These are phyloP conservation scores for Anisodus tanguticus DNA, from an alignment of 257 asterid species.

Conservation along the genomic window DNA sequence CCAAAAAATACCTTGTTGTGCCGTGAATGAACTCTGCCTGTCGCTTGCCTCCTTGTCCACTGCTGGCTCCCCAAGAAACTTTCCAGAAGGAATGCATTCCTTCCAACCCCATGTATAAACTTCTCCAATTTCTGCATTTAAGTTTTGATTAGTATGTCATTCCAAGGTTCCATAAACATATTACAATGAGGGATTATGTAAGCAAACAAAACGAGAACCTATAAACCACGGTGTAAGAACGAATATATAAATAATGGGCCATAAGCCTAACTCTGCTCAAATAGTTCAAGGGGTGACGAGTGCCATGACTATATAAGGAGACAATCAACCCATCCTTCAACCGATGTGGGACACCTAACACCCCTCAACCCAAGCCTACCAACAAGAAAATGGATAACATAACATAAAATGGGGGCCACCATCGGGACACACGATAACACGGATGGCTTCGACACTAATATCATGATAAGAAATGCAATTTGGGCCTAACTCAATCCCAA, in stretches of 20 bases:
- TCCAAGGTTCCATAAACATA: conserved; percentile 8
- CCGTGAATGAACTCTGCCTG: conserved; percentile 51
- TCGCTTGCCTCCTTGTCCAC: conserved; percentile 60
- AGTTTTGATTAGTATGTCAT: conserved; percentile 33
- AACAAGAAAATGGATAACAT: neutral
- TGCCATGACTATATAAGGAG: neutral
- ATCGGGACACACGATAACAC: neutral
- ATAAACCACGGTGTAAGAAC: neutral
- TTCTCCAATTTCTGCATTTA: conserved; percentile 72
- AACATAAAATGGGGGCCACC: neutral
- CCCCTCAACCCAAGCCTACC: neutral
- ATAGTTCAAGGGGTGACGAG: neutral
- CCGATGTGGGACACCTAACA: neutral
- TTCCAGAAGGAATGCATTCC: conserved; percentile 96
- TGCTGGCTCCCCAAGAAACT: conserved; percentile 66
- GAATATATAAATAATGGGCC: neutral
- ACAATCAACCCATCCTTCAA: neutral
- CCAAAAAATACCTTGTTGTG: conserved; percentile 67
- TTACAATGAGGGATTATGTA: neutral
- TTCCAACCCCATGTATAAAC: conserved; percentile 99
- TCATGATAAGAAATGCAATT: neutral
- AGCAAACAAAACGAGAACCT: neutral
- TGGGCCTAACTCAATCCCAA: neutral
- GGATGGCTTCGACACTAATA: neutral
- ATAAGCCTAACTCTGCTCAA: neutral